Evolutionary conservation across 1,284 basidiomycete species (phyloP).

Genomic region (Fomitiporia mediterranea): DNA sequence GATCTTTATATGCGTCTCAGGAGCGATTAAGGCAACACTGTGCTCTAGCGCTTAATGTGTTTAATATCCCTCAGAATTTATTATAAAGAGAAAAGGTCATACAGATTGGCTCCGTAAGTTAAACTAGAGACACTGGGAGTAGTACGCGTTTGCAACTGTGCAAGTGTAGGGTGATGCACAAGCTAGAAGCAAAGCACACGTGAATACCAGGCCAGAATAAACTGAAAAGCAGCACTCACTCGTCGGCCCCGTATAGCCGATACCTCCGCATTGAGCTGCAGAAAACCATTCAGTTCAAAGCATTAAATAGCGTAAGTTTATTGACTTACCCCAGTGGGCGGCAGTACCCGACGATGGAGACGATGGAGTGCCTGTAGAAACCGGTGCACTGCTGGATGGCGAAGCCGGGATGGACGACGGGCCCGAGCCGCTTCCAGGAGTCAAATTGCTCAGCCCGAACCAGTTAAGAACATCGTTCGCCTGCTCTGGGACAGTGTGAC

Average conservation of each 20-base stretch:
- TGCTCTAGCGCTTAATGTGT: no score
- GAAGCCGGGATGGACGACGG: not conserved
- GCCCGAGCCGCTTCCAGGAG: not conserved
- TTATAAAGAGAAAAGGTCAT: no score
- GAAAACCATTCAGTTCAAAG: not conserved
- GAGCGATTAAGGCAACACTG: no score
- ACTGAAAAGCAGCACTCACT: not conserved
- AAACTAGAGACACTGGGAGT: not conserved
- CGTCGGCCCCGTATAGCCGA: not conserved
- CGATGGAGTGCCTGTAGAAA: not conserved
- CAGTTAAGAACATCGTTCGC: conserved; percentile 35
- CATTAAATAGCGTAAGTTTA: not conserved
- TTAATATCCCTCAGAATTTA: no score
- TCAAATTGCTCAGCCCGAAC: conserved; percentile 31
- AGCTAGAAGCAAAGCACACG: not conserved
- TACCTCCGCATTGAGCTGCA: not conserved
- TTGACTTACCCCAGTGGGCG: not conserved
- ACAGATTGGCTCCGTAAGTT: no score
- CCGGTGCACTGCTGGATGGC: not conserved
- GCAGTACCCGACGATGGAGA: not conserved
- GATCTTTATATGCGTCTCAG: no score
- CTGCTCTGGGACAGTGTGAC: conserved; percentile 41
- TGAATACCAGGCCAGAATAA: not conserved
- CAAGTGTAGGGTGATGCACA: not conserved
- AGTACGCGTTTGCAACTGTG: not conserved